Percentiles rank a stretch among this genome's conserved stretches.
These are phyloP conservation scores for Globisporangium acanthophoron DNA, from an alignment of 352 stramenopile species.

Conservation along the genomic window DNA sequence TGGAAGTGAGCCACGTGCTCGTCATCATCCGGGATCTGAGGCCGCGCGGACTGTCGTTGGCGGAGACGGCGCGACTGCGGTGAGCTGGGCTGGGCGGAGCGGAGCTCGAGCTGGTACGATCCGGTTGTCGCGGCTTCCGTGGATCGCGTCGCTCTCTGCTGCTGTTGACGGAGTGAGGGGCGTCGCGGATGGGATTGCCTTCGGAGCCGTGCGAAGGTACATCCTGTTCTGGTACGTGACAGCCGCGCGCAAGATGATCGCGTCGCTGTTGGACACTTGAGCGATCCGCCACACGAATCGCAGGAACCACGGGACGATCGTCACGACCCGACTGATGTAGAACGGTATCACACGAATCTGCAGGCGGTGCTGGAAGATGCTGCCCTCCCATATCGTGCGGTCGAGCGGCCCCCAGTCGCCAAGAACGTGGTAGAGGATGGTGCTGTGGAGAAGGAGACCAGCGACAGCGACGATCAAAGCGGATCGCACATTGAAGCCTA, in stretches of 20 bases:
- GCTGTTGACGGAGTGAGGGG: too few species aligned
- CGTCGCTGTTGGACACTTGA: conserved; percentile 11
- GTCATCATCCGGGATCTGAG: not conserved
- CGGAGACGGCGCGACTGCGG: not conserved
- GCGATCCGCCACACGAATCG: conserved; percentile 2
- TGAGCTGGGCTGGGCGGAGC: not conserved
- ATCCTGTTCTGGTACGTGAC: conserved; percentile 15
- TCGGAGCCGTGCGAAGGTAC: not conserved
- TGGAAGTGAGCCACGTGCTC: too few species aligned
- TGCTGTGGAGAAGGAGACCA: not conserved
- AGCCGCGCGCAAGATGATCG: conserved; percentile 17
- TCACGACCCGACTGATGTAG: conserved; percentile 15
- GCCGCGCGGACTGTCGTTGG: not conserved
- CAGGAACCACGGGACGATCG: conserved; percentile 9
- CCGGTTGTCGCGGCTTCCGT: not conserved
- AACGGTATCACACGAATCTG: conserved; percentile 12
- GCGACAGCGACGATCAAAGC: conserved; percentile 1
- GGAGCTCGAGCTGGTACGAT: not conserved
- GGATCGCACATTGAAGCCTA: conserved; percentile 12
- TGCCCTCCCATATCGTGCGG: conserved; percentile 9
- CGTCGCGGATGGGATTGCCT: not conserved
- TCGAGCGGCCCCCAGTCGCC: conserved; percentile 5
- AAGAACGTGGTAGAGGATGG: conserved; percentile 5
- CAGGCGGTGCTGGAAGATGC: not conserved
- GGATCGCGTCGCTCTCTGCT: not conserved